Conservation (phyloP, 2,329 filamentous ascomycete genomes). For the Penicillium sp. region DNA sequence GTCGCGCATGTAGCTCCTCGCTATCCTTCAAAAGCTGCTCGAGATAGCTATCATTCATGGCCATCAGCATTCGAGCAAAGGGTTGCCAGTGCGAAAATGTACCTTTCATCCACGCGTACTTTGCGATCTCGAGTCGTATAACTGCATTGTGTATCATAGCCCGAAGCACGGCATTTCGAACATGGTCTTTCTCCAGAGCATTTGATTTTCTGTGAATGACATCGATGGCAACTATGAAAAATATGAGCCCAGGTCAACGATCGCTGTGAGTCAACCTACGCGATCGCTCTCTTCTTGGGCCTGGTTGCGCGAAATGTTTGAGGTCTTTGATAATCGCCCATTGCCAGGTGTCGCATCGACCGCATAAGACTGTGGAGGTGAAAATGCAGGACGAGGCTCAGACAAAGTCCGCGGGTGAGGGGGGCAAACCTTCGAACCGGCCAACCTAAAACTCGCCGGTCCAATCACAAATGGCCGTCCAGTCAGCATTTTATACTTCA, state of each 20-base stretch:
- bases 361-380: background rate
- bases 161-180: slow-evolving; percentile 34
- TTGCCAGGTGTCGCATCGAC: background rate
- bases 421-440: background rate
- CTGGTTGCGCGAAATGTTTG: background rate
- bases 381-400: background rate
- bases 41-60: slow-evolving; percentile 22
- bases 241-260: background rate
- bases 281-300: slow-evolving; percentile 8
- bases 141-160: slow-evolving; percentile 32
- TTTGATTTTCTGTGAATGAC: slow-evolving; percentile 46
- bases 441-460: background rate
- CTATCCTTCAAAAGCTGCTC: slow-evolving; percentile 24
- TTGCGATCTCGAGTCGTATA: slow-evolving; percentile 43
- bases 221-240: slow-evolving; percentile 35
- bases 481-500: background rate
- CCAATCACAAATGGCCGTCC: background rate
- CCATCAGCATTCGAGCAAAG: background rate
- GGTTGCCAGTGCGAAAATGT: background rate
- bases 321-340: background rate
- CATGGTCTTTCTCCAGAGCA: slow-evolving; percentile 47
- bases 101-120: slow-evolving; percentile 31
- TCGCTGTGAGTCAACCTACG: background rate
- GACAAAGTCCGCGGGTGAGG: background rate
- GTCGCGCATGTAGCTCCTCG: slow-evolving; percentile 6